Evolutionary conservation across 2,329 filamentous ascomycete species (phyloP).

Genomic region (Calonectria naviculata): DNA sequence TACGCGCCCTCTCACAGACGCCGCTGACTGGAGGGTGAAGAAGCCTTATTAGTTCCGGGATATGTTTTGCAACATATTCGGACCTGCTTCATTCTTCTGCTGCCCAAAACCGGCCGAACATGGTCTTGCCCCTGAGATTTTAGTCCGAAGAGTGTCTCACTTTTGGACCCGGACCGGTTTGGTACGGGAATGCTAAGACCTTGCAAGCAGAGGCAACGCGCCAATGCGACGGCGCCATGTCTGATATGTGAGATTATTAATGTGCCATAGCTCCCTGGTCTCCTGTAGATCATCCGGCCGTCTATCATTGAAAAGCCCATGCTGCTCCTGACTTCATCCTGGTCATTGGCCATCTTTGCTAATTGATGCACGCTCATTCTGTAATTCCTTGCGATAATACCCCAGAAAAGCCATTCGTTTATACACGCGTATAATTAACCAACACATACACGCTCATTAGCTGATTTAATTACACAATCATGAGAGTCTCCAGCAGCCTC

Average conservation of each 20-base stretch:
- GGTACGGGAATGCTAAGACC: constrained; percentile 1
- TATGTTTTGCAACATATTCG: background rate
- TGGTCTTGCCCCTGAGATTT: background rate
- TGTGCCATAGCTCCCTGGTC: background rate
- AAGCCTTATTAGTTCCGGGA: too few species aligned
- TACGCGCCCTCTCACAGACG: background rate
- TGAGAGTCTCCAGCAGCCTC: constrained; percentile 12
- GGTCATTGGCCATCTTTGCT: background rate
- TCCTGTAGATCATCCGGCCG: background rate
- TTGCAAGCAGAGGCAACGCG: background rate
- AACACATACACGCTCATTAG: background rate
- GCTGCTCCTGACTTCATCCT: background rate
- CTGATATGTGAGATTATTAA: constrained; percentile 3
- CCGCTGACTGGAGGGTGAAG: too few species aligned
- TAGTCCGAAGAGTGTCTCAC: background rate
- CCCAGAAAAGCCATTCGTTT: background rate
- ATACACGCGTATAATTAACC: background rate
- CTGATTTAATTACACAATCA: background rate
- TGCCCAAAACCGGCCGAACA: background rate
- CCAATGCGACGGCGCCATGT: background rate
- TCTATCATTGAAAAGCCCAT: background rate
- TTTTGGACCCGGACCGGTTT: background rate
- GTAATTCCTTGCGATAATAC: background rate
- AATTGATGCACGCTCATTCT: background rate
- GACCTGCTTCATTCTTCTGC: background rate